These are phyloP conservation scores for Coccomyxa subellipsoidea DNA, from an alignment of 163 green algal genomes.

Conservation along the genomic window DNA sequence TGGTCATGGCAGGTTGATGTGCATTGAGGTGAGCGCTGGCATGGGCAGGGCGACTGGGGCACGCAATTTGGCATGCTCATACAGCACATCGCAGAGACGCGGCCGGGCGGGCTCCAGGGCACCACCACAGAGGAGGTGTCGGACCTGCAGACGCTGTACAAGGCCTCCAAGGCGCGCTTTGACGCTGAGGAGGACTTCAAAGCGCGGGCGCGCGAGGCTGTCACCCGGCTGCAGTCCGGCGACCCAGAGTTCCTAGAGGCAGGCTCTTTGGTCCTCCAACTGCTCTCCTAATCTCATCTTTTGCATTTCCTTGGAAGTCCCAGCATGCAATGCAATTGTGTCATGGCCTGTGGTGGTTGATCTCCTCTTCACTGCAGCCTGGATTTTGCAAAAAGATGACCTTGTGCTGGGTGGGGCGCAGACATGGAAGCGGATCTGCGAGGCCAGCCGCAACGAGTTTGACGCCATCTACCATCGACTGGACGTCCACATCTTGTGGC, in stretches of 20 bases:
- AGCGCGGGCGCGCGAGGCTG: conserved; percentile 74
- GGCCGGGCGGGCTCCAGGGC: conserved; percentile 53
- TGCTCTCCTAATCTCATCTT: not conserved
- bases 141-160: conserved; percentile 83
- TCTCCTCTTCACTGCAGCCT: no score
- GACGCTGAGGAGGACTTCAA: conserved; percentile 97
- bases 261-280: no score
- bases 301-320: not conserved
- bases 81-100: conserved; percentile 85
- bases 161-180: conserved; percentile 90
- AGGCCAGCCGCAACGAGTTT: conserved; percentile 75
- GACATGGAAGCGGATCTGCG: conserved; percentile 57
- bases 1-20: no score
- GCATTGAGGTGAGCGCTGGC: not conserved
- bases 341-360: no score
- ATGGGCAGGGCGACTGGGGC: conserved; percentile 90
- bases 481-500: conserved; percentile 66
- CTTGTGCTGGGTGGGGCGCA: not conserved
- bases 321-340: not conserved
- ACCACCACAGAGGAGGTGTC: conserved; percentile 56
- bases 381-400: not conserved
- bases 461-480: conserved; percentile 83
- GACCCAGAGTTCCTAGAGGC: conserved; percentile 57
- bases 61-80: conserved; percentile 99
- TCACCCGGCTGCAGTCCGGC: conserved; percentile 83